Base-by-base conservation (phyloP, 148 eudicot genomes). In the Fagopyrum esculentum region DNA sequence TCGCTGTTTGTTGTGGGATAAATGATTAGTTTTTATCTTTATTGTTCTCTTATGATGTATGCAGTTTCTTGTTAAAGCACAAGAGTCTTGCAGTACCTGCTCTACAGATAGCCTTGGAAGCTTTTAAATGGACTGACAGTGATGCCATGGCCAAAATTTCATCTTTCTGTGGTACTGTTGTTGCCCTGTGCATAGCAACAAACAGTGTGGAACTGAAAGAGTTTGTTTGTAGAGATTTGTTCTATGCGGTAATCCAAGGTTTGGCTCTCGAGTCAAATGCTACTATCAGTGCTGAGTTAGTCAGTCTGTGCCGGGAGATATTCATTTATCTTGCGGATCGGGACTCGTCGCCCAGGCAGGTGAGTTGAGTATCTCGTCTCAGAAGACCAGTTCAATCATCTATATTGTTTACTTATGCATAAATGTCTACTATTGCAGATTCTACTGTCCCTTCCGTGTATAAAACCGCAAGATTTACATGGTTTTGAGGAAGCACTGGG, bases 401-500 rank as follows among this genome's bases (percentile, higher is more conserved):
- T 40, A 35, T 43, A 35, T 43, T 16, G 4, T 16, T 63, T 13
- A 5, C 45, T 61, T 26, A 40, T 60, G 44, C 71, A 66, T 43
- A 66, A 66, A 40, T 13, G 47, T 35, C 47, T 11, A 35, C 72
- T 75, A 56, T 72, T 69, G 57, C 92, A 96, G 99, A 86, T 96
- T 80, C 84, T 96, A 86, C 87, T 85, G 40, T 82, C 94, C 9
- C 97, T 96, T 75, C 97, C 99, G 15, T 83, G 89, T 80, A 87
- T 92, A 64, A 85, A 72, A 19, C 88, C 79, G 22, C 91, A 90
- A 83, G 97, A 96, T 84, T 76, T 96, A 80, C 80, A 79, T 78
- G 91, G 97, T 79, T 96, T 96, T 79, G 98, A 92, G 85, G 99
- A 96, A 87, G 93, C 98, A 77, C 82, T 96, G 81, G 68, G 85